Evolutionary conservation across 495 filamentous ascomycete species (phyloP).

Genomic region (Penicillium bovifimosum): DNA sequence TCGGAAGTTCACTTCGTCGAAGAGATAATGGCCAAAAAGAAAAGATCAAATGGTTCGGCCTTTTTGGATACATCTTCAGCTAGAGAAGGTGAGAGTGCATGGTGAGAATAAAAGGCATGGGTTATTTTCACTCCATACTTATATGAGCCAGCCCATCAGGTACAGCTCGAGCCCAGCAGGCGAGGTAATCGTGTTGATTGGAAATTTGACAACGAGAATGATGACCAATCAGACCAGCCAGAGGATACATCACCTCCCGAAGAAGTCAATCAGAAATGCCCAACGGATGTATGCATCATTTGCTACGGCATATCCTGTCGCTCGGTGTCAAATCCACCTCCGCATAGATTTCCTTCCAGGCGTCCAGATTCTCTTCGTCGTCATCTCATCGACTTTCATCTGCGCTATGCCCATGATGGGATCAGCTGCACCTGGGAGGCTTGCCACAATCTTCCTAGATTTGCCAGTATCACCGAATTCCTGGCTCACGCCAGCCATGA

Average conservation of each 20-base stretch:
- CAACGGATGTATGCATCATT: constrained; percentile 28
- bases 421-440: constrained; percentile 26
- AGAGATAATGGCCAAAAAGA: too few species aligned
- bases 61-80: too few species aligned
- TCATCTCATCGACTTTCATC: constrained; percentile 20
- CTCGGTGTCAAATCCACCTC: constrained; percentile 25
- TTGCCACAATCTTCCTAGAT: constrained; percentile 18
- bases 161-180: constrained; percentile 19
- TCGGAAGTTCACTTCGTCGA: too few species aligned
- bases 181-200: constrained; percentile 23
- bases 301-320: constrained; percentile 22
- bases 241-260: constrained; percentile 6
- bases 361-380: constrained; percentile 26
- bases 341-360: constrained; percentile 25
- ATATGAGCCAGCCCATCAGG: too few species aligned
- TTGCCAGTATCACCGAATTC: constrained; percentile 25
- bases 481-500: constrained; percentile 20
- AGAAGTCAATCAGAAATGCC: constrained; percentile 1
- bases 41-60: too few species aligned
- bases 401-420: constrained; percentile 16
- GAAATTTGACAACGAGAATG: constrained; percentile 14
- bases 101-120: too few species aligned
- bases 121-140: too few species aligned
- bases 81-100: too few species aligned
- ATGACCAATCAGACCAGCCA: constrained; percentile 5